These are phyloP conservation scores for Sisymbrium altissimum DNA, from an alignment of 345 rosid genomes.

Conservation along the genomic window DNA sequence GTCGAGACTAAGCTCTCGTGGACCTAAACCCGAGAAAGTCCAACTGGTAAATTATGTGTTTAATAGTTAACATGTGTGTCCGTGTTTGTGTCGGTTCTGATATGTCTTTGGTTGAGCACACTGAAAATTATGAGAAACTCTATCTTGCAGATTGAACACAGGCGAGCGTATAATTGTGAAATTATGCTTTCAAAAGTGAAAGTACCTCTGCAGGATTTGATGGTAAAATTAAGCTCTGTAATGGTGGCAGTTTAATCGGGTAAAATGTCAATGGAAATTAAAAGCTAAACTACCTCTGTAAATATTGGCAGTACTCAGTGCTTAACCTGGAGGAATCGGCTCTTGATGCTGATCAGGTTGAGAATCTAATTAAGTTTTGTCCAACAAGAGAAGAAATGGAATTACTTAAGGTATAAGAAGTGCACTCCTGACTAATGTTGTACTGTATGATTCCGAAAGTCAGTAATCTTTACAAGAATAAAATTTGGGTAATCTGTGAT, in stretches of 20 bases:
- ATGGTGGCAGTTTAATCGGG: not conserved
- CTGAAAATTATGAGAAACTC: slow-evolving; percentile 10
- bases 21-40: slow-evolving; percentile 78
- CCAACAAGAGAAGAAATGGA: slow-evolving; percentile 97
- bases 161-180: slow-evolving; percentile 96
- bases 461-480: not conserved
- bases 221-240: slow-evolving; percentile 47
- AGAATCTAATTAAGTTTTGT: slow-evolving; percentile 82
- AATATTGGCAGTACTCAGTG: slow-evolving; percentile 57
- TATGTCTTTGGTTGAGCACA: not conserved
- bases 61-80: not conserved
- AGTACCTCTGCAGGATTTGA: slow-evolving; percentile 76
- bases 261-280: not conserved
- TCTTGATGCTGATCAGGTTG: slow-evolving; percentile 84
- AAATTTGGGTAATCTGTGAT: slow-evolving; percentile 14
- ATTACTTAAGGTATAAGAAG: slow-evolving; percentile 59
- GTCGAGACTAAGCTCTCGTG: slow-evolving; percentile 42
- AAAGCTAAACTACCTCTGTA: slow-evolving; percentile 15
- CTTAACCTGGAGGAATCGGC: slow-evolving; percentile 79
- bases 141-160: slow-evolving; percentile 72
- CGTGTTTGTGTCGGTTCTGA: not conserved
- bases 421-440: not conserved
- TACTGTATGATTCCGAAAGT: not conserved
- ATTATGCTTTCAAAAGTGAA: slow-evolving; percentile 99
- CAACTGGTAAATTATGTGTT: slow-evolving; percentile 60